phyloP scores from a whole-genome alignment of 2,329 filamentous ascomycete genomes.

The Alternaria solani region DNA sequence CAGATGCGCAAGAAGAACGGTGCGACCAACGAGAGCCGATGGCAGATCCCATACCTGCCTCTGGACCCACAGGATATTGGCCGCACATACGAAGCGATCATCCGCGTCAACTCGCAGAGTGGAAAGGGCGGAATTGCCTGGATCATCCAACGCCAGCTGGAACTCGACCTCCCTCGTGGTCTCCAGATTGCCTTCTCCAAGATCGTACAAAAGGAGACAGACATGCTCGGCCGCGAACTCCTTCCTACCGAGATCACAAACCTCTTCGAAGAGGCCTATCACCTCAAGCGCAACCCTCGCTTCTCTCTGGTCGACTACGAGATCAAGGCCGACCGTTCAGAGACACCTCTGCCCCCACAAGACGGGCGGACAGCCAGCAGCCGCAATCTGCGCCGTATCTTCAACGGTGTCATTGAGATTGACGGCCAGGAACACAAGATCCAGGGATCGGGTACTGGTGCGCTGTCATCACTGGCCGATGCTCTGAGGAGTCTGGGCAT shows the following conservation, averaged over 20 bases:
- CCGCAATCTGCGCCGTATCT: slow-evolving; percentile 79
- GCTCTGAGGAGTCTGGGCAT: slow-evolving; percentile 81
- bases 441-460: slow-evolving; percentile 83
- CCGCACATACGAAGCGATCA: slow-evolving; percentile 96
- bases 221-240: slow-evolving; percentile 83
- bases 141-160: slow-evolving; percentile 88
- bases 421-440: slow-evolving; percentile 82
- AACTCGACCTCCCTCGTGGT: slow-evolving; percentile 90
- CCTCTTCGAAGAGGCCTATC: slow-evolving; percentile 90
- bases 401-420: slow-evolving; percentile 83
- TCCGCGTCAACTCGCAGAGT: slow-evolving; percentile 95
- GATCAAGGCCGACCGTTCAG: slow-evolving; percentile 83
- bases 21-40: slow-evolving; percentile 69
- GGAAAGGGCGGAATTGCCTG: slow-evolving; percentile 95
- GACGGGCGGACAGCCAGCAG: slow-evolving; percentile 78
- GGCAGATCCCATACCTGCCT: slow-evolving; percentile 91
- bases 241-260: slow-evolving; percentile 82
- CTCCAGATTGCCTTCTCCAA: slow-evolving; percentile 91
- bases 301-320: slow-evolving; percentile 92
- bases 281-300: slow-evolving; percentile 80
- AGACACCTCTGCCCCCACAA: slow-evolving; percentile 73
- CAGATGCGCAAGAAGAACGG: slow-evolving; percentile 70
- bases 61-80: slow-evolving; percentile 94
- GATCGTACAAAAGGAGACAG: slow-evolving; percentile 83
- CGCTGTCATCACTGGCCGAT: slow-evolving; percentile 86